Evolutionary conservation across 148 eudicot species (phyloP).

Genomic region (Amaranthus palmeri): DNA sequence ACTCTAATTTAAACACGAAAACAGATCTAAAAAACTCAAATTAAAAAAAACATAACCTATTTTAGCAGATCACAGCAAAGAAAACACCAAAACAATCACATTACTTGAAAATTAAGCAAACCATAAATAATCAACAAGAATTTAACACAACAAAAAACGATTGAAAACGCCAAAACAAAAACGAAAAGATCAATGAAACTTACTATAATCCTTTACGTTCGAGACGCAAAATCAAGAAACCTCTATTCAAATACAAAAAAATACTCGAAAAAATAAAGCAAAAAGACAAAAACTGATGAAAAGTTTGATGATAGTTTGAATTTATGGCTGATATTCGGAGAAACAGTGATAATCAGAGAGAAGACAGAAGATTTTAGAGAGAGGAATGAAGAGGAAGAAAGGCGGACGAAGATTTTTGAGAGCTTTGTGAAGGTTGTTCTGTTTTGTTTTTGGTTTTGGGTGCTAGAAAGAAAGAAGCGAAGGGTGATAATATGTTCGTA

Average conservation of each 20-base stretch:
- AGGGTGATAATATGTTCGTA: conserved; percentile 14
- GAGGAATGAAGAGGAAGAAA: conserved; percentile 8
- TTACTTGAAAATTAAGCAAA: conserved; percentile 40
- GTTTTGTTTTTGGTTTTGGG: too few relatives aligned
- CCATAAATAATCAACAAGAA: conserved; percentile 6
- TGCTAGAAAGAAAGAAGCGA: background rate
- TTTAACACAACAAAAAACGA: background rate
- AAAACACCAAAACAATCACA: conserved; percentile 3
- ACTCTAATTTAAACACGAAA: conserved; percentile 25
- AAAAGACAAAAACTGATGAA: background rate
- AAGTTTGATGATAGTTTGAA: background rate
- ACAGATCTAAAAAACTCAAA: conserved; percentile 40
- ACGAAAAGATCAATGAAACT: conserved; percentile 12
- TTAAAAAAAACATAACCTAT: background rate
- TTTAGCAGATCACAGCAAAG: conserved; percentile 18
- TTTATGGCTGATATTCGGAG: background rate
- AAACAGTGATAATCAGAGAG: too few relatives aligned
- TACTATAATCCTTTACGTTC: background rate
- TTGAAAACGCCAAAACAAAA: background rate
- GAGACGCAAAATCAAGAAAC: conserved; percentile 13
- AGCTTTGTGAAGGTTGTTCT: conserved; percentile 9
- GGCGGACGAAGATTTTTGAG: conserved; percentile 4
- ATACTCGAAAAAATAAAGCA: background rate
- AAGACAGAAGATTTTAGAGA: background rate
- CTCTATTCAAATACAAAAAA: conserved; percentile 1